Percentiles rank a stretch among this genome's conserved stretches.
Evolutionary conservation across 2,329 filamentous ascomycete genomes (phyloP).

Genomic region (Alternaria sp.): DNA sequence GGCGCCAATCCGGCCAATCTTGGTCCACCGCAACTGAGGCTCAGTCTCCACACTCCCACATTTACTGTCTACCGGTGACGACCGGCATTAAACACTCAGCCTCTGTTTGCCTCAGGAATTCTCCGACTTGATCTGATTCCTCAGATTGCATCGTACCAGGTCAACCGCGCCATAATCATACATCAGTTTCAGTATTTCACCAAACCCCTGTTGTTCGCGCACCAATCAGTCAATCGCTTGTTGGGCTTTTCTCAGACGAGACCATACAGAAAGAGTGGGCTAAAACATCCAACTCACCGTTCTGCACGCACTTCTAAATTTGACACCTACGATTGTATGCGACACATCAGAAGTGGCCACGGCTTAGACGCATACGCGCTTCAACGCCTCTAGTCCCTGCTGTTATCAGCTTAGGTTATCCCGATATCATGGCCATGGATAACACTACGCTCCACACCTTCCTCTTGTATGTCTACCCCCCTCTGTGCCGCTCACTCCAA

Average conservation of each 20-base stretch:
- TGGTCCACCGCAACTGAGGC: conserved; percentile 25
- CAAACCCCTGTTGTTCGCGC: conserved; percentile 28
- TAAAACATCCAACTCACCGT: conserved; percentile 36
- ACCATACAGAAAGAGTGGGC: conserved; percentile 36
- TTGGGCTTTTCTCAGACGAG: conserved; percentile 29
- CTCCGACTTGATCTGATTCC: conserved; percentile 29
- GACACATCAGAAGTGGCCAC: conserved; percentile 27
- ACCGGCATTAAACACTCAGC: conserved; percentile 36
- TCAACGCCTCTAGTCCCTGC: conserved; percentile 37
- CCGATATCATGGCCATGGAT: conserved; percentile 43
- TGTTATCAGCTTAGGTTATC: conserved; percentile 39
- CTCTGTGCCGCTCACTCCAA: conserved; percentile 25
- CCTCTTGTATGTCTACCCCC: conserved; percentile 50
- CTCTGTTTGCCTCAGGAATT: conserved; percentile 27
- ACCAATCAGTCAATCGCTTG: conserved; percentile 34
- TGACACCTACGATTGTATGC: conserved; percentile 34
- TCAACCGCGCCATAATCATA: conserved; percentile 43
- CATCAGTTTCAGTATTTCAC: conserved; percentile 44
- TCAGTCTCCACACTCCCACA: conserved; percentile 25
- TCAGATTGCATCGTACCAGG: conserved; percentile 33
- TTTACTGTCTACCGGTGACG: conserved; percentile 19
- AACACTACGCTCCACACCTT: conserved; percentile 73
- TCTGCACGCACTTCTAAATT: conserved; percentile 45
- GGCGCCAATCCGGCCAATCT: conserved; percentile 48
- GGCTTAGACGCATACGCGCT: conserved; percentile 42